Evolutionary conservation across 2,329 filamentous ascomycete genomes (phyloP), one percentile per base, ranked within the genome.

Genomic region (Colletotrichum liaoningense): DNA sequence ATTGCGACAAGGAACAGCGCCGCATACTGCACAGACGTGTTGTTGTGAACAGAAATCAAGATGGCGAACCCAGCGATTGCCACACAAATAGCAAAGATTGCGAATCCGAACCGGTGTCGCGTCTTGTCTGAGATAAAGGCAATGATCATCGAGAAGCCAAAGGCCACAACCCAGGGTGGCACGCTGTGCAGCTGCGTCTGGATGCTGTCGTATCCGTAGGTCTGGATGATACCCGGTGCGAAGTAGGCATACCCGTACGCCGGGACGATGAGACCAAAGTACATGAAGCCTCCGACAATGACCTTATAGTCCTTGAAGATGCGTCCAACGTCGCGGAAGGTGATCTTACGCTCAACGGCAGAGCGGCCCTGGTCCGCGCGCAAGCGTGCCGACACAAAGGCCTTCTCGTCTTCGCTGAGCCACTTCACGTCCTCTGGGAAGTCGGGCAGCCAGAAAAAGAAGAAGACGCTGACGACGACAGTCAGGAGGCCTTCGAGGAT

Each of bases 191-290:
- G 84, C 81, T 91, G 89, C 0, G 89, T 90, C 79, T 88, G 80
- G 72, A 90, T 91, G 6, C 87, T 73, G 74, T 80, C 80, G 82
- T 93, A 94, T 52, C 91, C 86, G 79, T 93, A 94, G 8, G 87
- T 89, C 76, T 86, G 83, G 79, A 95, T 90, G 79, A 95, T 95
- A 52, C 90, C 89, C 0, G 93, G 93, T 2, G 92, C 88, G 78
- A 95, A 95, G 84, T 93, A 95, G 58, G 93, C 93, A 79, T 94
- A 95, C 77, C 92, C 88, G 79, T 95, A 95, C 5, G 92, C 93
- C 0, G 93, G 93, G 1, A 95, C 93, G 76, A 95, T 91, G 73
- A 95, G 86, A 12, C 93, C 93, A 77, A 95, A 92, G 83, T 95
- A 96, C 93, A 95, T 95, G 81, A 95, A 87, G 0, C 92, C 93